phyloP scores from a whole-genome alignment of 2,329 filamentous ascomycete species.

The Scytalidium sp. region DNA sequence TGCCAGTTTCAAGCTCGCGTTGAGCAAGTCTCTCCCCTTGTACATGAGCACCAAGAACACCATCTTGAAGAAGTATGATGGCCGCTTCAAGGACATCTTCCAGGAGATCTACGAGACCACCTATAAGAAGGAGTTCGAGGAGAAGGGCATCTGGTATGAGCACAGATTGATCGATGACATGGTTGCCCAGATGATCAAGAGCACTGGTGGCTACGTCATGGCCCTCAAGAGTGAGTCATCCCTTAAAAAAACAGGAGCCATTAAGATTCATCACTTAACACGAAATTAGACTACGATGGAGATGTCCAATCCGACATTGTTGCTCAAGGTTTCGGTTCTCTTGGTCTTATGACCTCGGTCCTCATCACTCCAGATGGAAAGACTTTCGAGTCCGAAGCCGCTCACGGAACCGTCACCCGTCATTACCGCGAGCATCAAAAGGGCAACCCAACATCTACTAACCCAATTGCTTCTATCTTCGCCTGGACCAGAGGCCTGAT shows the following conservation, averaged over 20 bases:
- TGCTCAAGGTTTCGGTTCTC: slow-evolving; percentile 95
- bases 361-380: slow-evolving; percentile 95
- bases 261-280: slow-evolving; percentile 11
- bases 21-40: slow-evolving; percentile 83
- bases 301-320: slow-evolving; percentile 99
- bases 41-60: slow-evolving; percentile 99
- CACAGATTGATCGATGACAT: slow-evolving; percentile 99
- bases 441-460: slow-evolving; percentile 93
- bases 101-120: slow-evolving; percentile 88
- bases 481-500: slow-evolving; percentile 95
- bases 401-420: slow-evolving; percentile 95
- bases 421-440: slow-evolving; percentile 99
- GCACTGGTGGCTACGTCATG: slow-evolving; percentile 92
- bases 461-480: slow-evolving; percentile 98
- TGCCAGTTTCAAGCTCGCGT: slow-evolving; percentile 91
- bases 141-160: slow-evolving; percentile 97
- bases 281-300: slow-evolving; percentile 82
- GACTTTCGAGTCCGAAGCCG: slow-evolving; percentile 96
- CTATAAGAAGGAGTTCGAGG: slow-evolving; percentile 87
- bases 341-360: slow-evolving; percentile 97
- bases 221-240: slow-evolving; percentile 84
- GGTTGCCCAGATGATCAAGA: slow-evolving; percentile 99
- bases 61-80: slow-evolving; percentile 98
- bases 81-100: slow-evolving; percentile 99
- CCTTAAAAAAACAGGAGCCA: not conserved